Percentiles rank a stretch among this genome's conserved stretches.
phyloP scores from a whole-genome alignment of 1,139 yeast genomes.

The Kurtzmaniella quercitrusa region DNA sequence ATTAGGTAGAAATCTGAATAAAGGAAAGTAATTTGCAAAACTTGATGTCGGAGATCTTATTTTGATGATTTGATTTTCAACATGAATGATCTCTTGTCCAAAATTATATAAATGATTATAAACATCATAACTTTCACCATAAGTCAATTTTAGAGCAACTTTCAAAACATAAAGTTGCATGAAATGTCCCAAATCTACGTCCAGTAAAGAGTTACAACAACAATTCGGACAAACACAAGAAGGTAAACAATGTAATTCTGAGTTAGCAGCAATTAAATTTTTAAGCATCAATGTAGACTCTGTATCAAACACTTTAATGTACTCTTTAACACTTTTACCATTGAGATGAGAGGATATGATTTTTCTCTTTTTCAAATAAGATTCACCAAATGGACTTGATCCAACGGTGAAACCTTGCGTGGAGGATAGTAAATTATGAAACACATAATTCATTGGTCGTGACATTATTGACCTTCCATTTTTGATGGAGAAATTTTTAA shows the following conservation, averaged over 20 bases:
- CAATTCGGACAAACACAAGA: conserved; percentile 16
- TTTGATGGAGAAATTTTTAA: conserved; percentile 51
- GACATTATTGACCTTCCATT: conserved; percentile 57
- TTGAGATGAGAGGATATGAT: conserved; percentile 50
- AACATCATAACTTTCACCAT: conserved; percentile 53
- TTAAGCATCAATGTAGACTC: conserved; percentile 34
- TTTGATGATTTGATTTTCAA: conserved; percentile 62
- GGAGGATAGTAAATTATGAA: conserved; percentile 61
- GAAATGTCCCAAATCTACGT: conserved; percentile 38
- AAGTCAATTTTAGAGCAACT: conserved; percentile 55
- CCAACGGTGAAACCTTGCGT: conserved; percentile 71
- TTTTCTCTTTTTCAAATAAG: conserved; percentile 52
- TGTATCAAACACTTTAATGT: conserved; percentile 38
- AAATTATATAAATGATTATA: conserved; percentile 34
- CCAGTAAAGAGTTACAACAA: conserved; percentile 17
- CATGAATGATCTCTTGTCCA: conserved; percentile 52
- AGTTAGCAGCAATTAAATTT: conserved; percentile 20
- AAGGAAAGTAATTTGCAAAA: conserved; percentile 58
- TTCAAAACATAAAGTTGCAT: conserved; percentile 55
- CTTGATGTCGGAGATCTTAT: conserved; percentile 63
- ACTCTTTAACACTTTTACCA: conserved; percentile 25
- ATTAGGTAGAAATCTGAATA: conserved; percentile 35
- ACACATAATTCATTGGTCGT: conserved; percentile 63
- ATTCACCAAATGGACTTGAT: conserved; percentile 64
- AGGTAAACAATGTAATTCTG: conserved; percentile 21